These are phyloP conservation scores for Gypsophila paniculata DNA, from an alignment of 179 eudicot species.

Conservation along the genomic window DNA sequence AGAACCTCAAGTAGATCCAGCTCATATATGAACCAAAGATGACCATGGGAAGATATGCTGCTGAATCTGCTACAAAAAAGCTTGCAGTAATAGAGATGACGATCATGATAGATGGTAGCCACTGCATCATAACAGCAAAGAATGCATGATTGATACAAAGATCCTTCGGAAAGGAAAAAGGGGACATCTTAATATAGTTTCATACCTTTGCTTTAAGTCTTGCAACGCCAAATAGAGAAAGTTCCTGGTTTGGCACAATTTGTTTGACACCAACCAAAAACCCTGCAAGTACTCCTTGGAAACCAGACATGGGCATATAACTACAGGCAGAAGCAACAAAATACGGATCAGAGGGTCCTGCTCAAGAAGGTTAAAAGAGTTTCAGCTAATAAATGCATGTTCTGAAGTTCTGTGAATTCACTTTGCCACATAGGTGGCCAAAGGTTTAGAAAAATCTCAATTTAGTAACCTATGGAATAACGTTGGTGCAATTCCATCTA, in stretches of 20 bases:
- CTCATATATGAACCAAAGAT: constrained; percentile 86
- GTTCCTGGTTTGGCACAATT: constrained; percentile 89
- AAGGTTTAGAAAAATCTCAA: too few species aligned
- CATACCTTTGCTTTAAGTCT: constrained; percentile 83
- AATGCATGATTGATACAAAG: background rate
- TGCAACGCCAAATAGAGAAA: constrained; percentile 41
- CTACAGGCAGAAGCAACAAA: constrained; percentile 35
- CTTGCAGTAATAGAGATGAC: constrained; percentile 52
- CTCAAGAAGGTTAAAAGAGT: background rate
- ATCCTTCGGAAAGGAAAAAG: background rate
- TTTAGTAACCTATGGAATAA: background rate
- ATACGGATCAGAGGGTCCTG: constrained; percentile 8
- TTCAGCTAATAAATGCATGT: background rate
- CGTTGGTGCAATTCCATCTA: background rate
- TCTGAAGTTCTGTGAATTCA: background rate
- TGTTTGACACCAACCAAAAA: constrained; percentile 93
- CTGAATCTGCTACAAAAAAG: constrained; percentile 61
- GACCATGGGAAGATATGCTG: constrained; percentile 70
- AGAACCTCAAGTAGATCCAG: constrained; percentile 90
- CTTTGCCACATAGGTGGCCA: background rate
- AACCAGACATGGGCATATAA: constrained; percentile 87
- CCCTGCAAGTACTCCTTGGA: constrained; percentile 84
- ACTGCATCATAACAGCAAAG: constrained; percentile 51
- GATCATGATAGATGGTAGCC: constrained; percentile 82
- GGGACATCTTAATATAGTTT: background rate